Conservation (phyloP, 1,284 basidiomycete species). For the Apiotrichum laibachii region DNA sequence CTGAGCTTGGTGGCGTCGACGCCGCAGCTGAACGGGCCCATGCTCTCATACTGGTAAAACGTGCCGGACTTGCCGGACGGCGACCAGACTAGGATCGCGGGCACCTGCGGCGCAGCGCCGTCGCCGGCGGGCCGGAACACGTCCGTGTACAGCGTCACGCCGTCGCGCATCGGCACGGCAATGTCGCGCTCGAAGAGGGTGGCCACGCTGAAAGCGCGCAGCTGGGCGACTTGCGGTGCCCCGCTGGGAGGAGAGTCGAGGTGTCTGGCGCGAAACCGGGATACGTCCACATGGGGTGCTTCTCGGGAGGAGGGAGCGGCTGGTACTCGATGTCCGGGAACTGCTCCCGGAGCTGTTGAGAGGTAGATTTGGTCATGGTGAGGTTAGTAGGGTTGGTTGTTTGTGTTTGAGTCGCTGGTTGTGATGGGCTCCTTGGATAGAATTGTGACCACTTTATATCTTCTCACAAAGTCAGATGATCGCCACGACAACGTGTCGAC, state of each 20-base stretch:
- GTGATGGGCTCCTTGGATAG: too few species aligned
- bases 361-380: too few species aligned
- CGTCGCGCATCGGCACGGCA: constrained; percentile 30
- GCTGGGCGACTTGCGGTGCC: background rate
- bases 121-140: constrained; percentile 28
- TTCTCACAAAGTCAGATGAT: too few species aligned
- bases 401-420: too few species aligned
- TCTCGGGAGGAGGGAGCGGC: background rate
- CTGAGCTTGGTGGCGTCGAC: constrained; percentile 9
- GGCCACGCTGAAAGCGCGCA: background rate
- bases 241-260: background rate
- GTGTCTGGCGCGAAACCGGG: background rate
- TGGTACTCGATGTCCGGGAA: constrained; percentile 7
- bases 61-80: constrained; percentile 29
- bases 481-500: too few species aligned
- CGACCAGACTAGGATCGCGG: constrained; percentile 29
- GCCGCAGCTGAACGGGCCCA: constrained; percentile 16
- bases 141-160: constrained; percentile 28
- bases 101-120: constrained; percentile 22
- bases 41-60: constrained; percentile 5
- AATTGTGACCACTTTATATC: too few species aligned
- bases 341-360: background rate
- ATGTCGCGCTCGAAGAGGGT: background rate
- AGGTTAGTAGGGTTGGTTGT: too few species aligned
- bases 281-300: constrained; percentile 1